Evolutionary conservation across 805 yeast species (phyloP), one percentile per base, ranked within the genome.

Genomic region (Pichia cabralensis): DNA sequence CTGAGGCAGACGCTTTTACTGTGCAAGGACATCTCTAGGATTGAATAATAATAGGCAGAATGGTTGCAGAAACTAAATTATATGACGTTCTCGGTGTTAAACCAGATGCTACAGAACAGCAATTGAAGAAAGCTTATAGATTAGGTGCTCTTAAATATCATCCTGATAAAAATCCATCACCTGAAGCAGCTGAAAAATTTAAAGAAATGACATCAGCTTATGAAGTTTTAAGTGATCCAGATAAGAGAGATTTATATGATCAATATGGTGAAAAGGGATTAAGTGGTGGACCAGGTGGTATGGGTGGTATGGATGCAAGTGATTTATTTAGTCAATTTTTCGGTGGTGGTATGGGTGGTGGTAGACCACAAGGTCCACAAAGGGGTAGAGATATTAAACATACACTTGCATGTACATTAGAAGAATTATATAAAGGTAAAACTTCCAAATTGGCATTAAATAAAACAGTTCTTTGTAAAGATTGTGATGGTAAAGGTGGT

Each of bases 401-500:
- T 61, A 71, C 84, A 33, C 72, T 92, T 52, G 60, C 73, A 35
- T 94, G 92, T 49, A 69, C 95, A 30, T 70, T 92, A 51, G 97
- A 89, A 62, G 97, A 92, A 58, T 68, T 92, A 43, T 92, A 76
- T 73, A 82, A 80, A 62, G 98, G 99, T 44, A 82, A 88, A 67
- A 77, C 85, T 30, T 78, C 96, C 39, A 92, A 92, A 65, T 71
- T 92, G 65, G 95, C 97, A 8, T 71, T 92, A 43, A 85, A 86
- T 66, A 86, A 85, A 68, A 88, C 96, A 36, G 70, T 89, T 28
- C 63, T 85, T 48, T 92, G 99, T 75, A 71, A 74, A 54, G 54
- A 73, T 31, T 92, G 99, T 71, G 80, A 83, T 36, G 98, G 98
- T 52, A 76, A 76, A 53, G 99, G 99, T 61, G 99, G 98, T 64